Evolutionary conservation across 805 yeast species (phyloP), one percentile per base, ranked within the genome.

Genomic region (Hanseniaspora taiwanica): DNA sequence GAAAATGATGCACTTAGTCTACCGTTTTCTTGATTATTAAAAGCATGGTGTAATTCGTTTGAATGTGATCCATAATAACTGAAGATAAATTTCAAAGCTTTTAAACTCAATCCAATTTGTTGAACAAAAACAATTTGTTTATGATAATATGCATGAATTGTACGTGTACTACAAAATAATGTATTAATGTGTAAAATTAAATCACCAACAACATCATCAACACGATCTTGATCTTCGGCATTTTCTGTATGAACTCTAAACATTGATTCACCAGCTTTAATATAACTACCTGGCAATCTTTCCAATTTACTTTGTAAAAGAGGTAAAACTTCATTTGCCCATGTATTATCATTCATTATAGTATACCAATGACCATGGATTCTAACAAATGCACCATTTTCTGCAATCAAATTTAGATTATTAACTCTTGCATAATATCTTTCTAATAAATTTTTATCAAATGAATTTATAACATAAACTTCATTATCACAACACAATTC

Each of bases 161-260:
- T 74, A 38, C 68, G 70, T 35, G 29, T 38, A 14, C 69, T 72
- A 13, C 71, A 69, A 54, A 74, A 81, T 24, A 79, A 63, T 36
- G 80, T 91, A 58, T 89, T 86, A 42, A 87, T 75, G 56, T 85
- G 86, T 19, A 87, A 78, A 36, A 87, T 77, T 42, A 81, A 71
- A 50, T 86, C 96, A 37, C 96, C 96, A 61, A 84, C 72, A 16
- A 78, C 69, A 36, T 78, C 68, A 23, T 70, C 59, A 39, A 76
- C 75, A 50, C 94, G 72, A 38, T 78, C 84, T 21, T 66, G 63
- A 35, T 72, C 76, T 35, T 71, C 72, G 6, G 82, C 75, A 38
- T 66, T 68, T 37, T 82, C 86, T 2, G 93, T 78, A 49, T 83
- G 81, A 52, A 85, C 76, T 42, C 80, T 69, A 35, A 89, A 66